phyloP scores from a whole-genome alignment of 805 yeast species.

The Zygosaccharomyces bailii region DNA sequence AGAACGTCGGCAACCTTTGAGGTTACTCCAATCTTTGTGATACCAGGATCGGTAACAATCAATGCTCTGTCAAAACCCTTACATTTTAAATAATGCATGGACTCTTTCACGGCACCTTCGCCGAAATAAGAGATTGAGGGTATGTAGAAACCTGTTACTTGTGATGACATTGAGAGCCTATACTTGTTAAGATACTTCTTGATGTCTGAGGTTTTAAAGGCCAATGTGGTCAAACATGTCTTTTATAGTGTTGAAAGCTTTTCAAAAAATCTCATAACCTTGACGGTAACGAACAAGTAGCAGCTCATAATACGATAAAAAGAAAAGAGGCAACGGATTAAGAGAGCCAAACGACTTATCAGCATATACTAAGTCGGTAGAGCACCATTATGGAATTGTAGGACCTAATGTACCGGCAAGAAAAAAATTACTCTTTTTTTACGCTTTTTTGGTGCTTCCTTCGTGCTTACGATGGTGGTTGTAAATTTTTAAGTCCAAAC shows the following conservation, averaged over 20 bases:
- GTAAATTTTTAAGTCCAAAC: no score
- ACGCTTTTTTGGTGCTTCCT: no score
- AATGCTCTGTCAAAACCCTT: constrained; percentile 21
- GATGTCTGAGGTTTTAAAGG: background rate
- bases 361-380: no score
- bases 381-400: no score
- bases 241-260: background rate
- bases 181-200: background rate
- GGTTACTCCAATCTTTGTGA: constrained; percentile 30
- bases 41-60: constrained; percentile 33
- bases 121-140: constrained; percentile 27
- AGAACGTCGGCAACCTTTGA: constrained; percentile 23
- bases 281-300: background rate
- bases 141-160: constrained; percentile 24
- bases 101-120: constrained; percentile 25
- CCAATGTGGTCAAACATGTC: background rate
- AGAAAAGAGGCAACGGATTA: no score
- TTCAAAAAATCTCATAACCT: background rate
- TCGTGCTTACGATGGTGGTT: no score
- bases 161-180: constrained; percentile 9
- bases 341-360: no score
- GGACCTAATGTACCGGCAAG: no score
- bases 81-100: constrained; percentile 17
- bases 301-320: background rate
- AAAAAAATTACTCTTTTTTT: no score